Conservation (phyloP, 768 basidiomycete genomes). For the Suillus alpinus region DNA sequence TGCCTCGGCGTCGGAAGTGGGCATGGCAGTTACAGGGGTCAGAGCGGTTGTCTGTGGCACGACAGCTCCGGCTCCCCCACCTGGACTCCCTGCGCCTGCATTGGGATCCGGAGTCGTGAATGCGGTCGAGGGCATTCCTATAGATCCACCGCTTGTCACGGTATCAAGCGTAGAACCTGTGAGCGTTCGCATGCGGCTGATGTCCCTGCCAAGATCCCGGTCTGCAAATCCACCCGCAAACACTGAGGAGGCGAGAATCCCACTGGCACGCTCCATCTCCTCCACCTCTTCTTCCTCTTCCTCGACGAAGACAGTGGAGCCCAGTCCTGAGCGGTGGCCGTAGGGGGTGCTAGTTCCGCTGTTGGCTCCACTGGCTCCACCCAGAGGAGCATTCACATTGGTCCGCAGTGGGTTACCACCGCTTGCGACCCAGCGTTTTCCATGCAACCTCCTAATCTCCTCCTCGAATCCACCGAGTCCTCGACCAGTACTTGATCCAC, state of each 20-base stretch:
- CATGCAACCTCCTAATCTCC: conserved; percentile 67
- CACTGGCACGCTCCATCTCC: conserved; percentile 45
- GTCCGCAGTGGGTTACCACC: conserved; percentile 60
- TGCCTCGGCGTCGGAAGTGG: conserved; percentile 68
- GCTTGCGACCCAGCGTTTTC: conserved; percentile 71
- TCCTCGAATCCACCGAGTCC: conserved; percentile 72
- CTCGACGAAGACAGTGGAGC: conserved; percentile 55
- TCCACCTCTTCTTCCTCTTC: conserved; percentile 77
- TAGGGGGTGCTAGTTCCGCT: conserved; percentile 72
- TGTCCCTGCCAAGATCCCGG: conserved; percentile 35
- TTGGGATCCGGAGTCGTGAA: conserved; percentile 65
- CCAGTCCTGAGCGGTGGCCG: conserved; percentile 52
- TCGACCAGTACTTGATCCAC: conserved; percentile 29
- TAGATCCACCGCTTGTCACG: conserved; percentile 27
- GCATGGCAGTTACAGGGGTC: conserved; percentile 68
- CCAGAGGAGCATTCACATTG: conserved; percentile 45
- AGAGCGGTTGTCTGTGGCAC: conserved; percentile 53
- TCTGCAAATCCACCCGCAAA: conserved; percentile 39
- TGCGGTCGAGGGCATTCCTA: conserved; percentile 47
- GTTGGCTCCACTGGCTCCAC: conserved; percentile 48
- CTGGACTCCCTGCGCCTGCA: conserved; percentile 29
- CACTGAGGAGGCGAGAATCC: conserved; percentile 27
- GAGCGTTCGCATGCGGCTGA: conserved; percentile 51
- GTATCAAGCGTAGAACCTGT: conserved; percentile 45
- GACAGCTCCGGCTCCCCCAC: conserved; percentile 27